Base-by-base conservation (phyloP, 2,329 filamentous ascomycete genomes). In the Talaromyces pinophilus region DNA sequence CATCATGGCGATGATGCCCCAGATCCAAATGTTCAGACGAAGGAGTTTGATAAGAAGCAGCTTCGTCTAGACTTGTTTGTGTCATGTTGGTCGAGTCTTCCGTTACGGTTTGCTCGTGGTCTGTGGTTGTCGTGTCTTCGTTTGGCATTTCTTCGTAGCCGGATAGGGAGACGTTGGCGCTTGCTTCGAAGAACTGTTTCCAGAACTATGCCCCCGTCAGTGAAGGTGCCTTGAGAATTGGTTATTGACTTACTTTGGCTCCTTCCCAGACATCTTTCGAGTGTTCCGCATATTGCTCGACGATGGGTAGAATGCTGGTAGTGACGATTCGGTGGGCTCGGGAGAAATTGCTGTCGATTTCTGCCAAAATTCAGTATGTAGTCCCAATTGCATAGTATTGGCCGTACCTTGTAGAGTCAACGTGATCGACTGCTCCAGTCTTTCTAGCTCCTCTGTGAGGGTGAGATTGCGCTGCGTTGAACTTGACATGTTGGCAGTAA, bases 171-270 rank as follows among this genome's bases (percentile, higher is more conserved):
- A 99, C 94, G 74, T 99, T 98, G 76, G 95, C 95, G 59, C 93
- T 97, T 42, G 95, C 93, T 81, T 99, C 95, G 80, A 99, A 99
- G 83, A 99, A 99, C 82, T 98, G 93, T 80, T 99, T 99, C 95
- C 95, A 99, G 80, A 99, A 99, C 91, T 96, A 38, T 55, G n/a
- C 7, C 22, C 52, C 67, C 57, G 68, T 54, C 52, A 63, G 17
- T 25, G 8, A 33, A 42, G 10, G 15, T 30, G 11, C 10, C 15
- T n/a, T 6, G 33, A 17, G 10, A 38, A 44, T 69, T 61, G 40
- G 33, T 35, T n/a, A 19, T 17, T 15, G 8, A 35, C 74, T 44
- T 65, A 94, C 92, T 87, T 96, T 97, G 64, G 94, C 96, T 25
- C 93, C 93, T 72, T 98, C 93, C 95, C 95, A 99, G 1, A 99